phyloP scores from a whole-genome alignment of 202 grass and related monocot species.

The Hordeum pubiflorum region DNA sequence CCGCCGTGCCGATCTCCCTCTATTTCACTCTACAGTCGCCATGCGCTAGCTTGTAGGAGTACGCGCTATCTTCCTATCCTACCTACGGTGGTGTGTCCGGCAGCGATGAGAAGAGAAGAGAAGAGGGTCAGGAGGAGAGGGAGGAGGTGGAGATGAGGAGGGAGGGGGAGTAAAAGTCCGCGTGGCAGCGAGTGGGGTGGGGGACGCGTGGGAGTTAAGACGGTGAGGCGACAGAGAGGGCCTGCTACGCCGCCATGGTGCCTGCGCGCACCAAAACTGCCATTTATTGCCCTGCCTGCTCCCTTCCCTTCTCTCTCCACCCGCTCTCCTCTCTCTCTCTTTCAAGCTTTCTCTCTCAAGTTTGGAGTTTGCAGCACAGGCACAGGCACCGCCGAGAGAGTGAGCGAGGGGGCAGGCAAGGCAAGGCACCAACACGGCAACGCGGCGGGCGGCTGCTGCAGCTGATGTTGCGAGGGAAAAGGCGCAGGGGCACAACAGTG shows the following conservation, averaged over 20 bases:
- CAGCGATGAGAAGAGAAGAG: background rate
- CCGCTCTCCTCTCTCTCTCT: too few species aligned
- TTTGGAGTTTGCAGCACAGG: background rate
- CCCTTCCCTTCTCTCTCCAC: background rate
- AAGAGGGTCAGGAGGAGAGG: background rate
- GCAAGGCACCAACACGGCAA: slow-evolving; percentile 29
- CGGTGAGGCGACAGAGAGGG: slow-evolving; percentile 67
- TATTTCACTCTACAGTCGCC: background rate
- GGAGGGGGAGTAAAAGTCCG: background rate
- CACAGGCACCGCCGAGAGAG: background rate
- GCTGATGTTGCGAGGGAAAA: background rate
- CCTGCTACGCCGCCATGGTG: slow-evolving; percentile 79
- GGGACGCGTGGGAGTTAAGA: slow-evolving; percentile 37
- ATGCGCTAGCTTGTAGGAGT: background rate
- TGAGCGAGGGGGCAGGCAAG: background rate
- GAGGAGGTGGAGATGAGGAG: background rate
- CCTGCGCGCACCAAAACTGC: slow-evolving; percentile 52
- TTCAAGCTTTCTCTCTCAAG: background rate
- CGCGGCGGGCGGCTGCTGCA: background rate
- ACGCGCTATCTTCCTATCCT: background rate
- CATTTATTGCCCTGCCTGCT: slow-evolving; percentile 71
- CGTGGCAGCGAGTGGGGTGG: background rate
- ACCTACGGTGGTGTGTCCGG: too few species aligned
- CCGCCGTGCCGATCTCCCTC: slow-evolving; percentile 22
- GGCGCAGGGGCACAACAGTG: slow-evolving; percentile 18